These are phyloP conservation scores for Pluteus cervinus DNA, from an alignment of 768 basidiomycete genomes.

Conservation along the genomic window DNA sequence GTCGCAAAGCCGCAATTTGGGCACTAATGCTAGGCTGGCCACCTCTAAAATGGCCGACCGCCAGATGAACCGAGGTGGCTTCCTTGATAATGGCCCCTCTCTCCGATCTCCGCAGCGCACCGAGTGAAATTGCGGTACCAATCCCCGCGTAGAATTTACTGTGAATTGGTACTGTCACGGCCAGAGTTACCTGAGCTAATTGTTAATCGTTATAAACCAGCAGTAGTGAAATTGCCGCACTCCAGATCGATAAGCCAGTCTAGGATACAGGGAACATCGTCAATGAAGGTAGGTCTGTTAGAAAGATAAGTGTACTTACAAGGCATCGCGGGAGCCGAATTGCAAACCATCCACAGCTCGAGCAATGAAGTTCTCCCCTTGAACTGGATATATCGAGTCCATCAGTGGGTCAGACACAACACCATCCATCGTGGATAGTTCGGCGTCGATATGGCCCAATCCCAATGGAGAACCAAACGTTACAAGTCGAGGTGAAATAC, in stretches of 20 bases:
- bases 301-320: conserved; percentile 39
- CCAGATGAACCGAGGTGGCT: conserved; percentile 59
- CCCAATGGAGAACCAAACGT: conserved; percentile 72
- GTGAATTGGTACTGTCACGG: conserved; percentile 55
- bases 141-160: conserved; percentile 53
- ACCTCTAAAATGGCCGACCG: conserved; percentile 46
- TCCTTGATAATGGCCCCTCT: conserved; percentile 59
- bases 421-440: conserved; percentile 70
- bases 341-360: conserved; percentile 71
- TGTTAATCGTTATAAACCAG: too few species aligned
- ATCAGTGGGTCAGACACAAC: conserved; percentile 46
- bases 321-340: conserved; percentile 62
- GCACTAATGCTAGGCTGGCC: conserved; percentile 62
- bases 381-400: conserved; percentile 37
- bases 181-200: conserved; percentile 52
- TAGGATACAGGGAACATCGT: too few species aligned
- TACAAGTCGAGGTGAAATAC: conserved; percentile 57
- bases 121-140: conserved; percentile 59
- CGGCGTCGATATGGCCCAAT: conserved; percentile 59
- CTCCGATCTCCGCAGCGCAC: conserved; percentile 54
- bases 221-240: conserved; percentile 27
- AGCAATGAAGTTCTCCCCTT: conserved; percentile 44
- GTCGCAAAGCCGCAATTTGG: conserved; percentile 71
- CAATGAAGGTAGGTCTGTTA: background rate
- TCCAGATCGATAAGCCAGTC: conserved; percentile 64